Evolutionary conservation across 179 eudicot genomes (phyloP).

Genomic region (Spergularia azorica): DNA sequence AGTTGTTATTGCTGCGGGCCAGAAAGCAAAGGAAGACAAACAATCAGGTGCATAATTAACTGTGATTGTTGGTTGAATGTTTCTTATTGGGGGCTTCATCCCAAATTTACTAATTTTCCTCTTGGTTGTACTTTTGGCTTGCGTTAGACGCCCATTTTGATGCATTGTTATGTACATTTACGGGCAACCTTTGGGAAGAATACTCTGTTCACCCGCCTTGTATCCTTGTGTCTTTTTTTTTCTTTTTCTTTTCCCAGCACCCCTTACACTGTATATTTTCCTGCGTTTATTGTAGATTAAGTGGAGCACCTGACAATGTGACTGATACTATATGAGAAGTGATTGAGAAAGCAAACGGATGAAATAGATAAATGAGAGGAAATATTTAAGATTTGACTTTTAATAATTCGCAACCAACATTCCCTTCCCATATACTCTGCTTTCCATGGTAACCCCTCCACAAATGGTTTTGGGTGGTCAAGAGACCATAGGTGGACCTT

Average conservation of each 20-base stretch:
- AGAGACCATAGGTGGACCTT: too few relatives aligned
- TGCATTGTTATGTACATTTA: not conserved
- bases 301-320: not conserved
- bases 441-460: not conserved
- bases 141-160: not conserved
- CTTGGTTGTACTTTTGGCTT: not conserved
- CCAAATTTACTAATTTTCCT: not conserved
- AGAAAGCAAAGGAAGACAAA: slow-evolving; percentile 69
- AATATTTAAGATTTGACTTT: not conserved
- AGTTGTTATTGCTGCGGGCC: slow-evolving; percentile 79
- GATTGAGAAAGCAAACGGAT: not conserved
- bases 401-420: not conserved
- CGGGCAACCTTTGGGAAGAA: not conserved
- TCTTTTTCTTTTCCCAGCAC: too few relatives aligned
- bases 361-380: not conserved
- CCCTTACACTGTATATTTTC: too few relatives aligned
- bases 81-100: not conserved
- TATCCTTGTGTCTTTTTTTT: not conserved
- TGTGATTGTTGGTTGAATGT: not conserved
- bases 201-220: not conserved
- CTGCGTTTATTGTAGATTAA: too few relatives aligned
- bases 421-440: not conserved
- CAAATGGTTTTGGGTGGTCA: too few relatives aligned
- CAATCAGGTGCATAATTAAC: slow-evolving; percentile 38
- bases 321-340: not conserved